These are phyloP conservation scores for Neonothopanus nambi DNA, from an alignment of 1,284 basidiomycete genomes.

Conservation along the genomic window DNA sequence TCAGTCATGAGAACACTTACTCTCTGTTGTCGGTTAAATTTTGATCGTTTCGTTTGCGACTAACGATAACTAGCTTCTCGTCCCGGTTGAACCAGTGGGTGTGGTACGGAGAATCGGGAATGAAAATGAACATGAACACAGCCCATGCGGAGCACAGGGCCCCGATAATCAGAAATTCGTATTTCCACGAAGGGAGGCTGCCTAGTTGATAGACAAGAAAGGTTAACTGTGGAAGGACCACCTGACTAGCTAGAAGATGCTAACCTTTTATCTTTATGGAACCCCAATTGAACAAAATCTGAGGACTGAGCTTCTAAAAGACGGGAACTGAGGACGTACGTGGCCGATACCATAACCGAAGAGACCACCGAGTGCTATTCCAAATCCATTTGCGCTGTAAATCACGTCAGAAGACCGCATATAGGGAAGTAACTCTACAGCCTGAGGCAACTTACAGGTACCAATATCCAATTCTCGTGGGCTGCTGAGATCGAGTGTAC, in stretches of 20 bases:
- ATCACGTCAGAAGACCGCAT: not conserved
- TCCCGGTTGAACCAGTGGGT: conserved; percentile 34
- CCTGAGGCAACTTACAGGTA: conserved; percentile 22
- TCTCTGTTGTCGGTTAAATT: conserved; percentile 27
- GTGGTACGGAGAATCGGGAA: conserved; percentile 35
- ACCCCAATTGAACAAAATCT: too few species aligned
- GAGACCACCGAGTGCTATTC: conserved; percentile 29
- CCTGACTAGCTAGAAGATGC: not conserved
- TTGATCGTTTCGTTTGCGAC: conserved; percentile 32
- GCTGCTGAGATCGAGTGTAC: conserved; percentile 42
- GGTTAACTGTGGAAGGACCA: not conserved
- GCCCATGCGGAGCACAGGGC: conserved; percentile 28
- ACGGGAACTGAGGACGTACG: conserved; percentile 5
- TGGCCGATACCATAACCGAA: conserved; percentile 30
- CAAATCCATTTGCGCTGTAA: conserved; percentile 25
- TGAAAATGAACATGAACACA: conserved; percentile 27
- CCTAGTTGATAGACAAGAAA: conserved; percentile 18
- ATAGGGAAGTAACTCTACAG: too few species aligned
- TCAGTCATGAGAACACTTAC: conserved; percentile 13
- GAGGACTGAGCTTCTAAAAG: not conserved
- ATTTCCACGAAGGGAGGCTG: conserved; percentile 35
- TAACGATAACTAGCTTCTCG: conserved; percentile 34
- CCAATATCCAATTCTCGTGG: conserved; percentile 36
- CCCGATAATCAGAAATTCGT: conserved; percentile 34
- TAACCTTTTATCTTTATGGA: conserved; percentile 11